Percentiles rank a stretch among this genome's conserved stretches.
Evolutionary conservation across 169 alveolate species (phyloP).

Genomic region (Plasmodium gaboni): DNA sequence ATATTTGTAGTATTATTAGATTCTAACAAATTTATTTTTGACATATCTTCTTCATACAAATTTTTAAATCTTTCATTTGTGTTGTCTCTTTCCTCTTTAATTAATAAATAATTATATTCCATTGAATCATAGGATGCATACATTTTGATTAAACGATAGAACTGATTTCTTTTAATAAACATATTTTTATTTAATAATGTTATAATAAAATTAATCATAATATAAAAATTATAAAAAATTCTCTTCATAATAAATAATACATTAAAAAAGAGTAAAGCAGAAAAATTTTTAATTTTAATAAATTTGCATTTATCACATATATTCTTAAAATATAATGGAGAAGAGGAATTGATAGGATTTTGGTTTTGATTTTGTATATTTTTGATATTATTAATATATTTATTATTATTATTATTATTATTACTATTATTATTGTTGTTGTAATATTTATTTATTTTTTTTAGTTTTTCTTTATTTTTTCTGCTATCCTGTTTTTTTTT

Average conservation of each 20-base stretch:
- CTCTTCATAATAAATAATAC: constrained; percentile 59
- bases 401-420: constrained; percentile 29
- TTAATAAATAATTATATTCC: constrained; percentile 4
- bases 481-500: background rate
- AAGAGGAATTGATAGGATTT: constrained; percentile 24
- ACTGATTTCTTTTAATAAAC: constrained; percentile 43
- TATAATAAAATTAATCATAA: constrained; percentile 41
- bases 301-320: constrained; percentile 63
- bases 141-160: constrained; percentile 16
- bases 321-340: constrained; percentile 59
- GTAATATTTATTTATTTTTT: too few species aligned
- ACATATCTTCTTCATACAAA: background rate
- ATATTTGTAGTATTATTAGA: too few species aligned
- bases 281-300: constrained; percentile 54
- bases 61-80: constrained; percentile 1
- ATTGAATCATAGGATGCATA: background rate
- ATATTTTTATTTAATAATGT: constrained; percentile 38
- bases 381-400: constrained; percentile 14
- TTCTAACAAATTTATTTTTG: background rate
- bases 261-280: constrained; percentile 32
- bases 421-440: constrained; percentile 8
- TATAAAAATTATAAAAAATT: constrained; percentile 56
- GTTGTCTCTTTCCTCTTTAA: background rate
- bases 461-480: too few species aligned
- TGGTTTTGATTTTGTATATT: constrained; percentile 12